These are phyloP conservation scores for Elongisporangium senticosum DNA, from an alignment of 352 stramenopile genomes.

Conservation along the genomic window DNA sequence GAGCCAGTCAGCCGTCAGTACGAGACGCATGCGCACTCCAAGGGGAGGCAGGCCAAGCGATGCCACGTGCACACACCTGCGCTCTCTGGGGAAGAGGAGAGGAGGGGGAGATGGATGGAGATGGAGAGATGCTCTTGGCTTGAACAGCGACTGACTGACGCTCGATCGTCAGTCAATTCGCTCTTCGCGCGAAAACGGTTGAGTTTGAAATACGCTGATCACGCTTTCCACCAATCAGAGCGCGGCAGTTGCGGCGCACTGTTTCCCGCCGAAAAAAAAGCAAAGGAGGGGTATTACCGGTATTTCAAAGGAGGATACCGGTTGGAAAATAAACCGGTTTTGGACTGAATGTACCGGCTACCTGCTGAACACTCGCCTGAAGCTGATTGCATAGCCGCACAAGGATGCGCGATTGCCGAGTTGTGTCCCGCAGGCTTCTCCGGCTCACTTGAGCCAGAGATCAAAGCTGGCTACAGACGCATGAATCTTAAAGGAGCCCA, in stretches of 20 bases:
- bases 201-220: slow-evolving; percentile 7
- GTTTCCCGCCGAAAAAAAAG: slow-evolving; percentile 25
- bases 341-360: neutral
- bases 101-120: neutral
- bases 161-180: slow-evolving; percentile 4
- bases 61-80: neutral
- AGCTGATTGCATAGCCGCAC: no score
- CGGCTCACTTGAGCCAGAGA: neutral
- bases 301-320: neutral
- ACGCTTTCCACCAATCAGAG: slow-evolving; percentile 27
- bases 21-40: neutral
- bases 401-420: neutral
- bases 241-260: slow-evolving; percentile 16
- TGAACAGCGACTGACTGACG: slow-evolving; percentile 2
- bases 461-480: neutral
- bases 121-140: slow-evolving; percentile 2
- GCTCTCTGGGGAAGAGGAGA: no score
- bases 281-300: neutral
- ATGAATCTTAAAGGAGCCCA: neutral
- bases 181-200: slow-evolving; percentile 10
- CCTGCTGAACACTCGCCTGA: no score
- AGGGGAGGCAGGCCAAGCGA: slow-evolving; percentile 3
- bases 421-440: neutral
- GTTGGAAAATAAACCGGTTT: neutral
- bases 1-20: slow-evolving; percentile 1